A percentile compares a stretch with the other conserved stretches of the same genome.
phyloP scores from a whole-genome alignment of 2,329 filamentous ascomycete genomes.

The Xylariaceae sp. region DNA sequence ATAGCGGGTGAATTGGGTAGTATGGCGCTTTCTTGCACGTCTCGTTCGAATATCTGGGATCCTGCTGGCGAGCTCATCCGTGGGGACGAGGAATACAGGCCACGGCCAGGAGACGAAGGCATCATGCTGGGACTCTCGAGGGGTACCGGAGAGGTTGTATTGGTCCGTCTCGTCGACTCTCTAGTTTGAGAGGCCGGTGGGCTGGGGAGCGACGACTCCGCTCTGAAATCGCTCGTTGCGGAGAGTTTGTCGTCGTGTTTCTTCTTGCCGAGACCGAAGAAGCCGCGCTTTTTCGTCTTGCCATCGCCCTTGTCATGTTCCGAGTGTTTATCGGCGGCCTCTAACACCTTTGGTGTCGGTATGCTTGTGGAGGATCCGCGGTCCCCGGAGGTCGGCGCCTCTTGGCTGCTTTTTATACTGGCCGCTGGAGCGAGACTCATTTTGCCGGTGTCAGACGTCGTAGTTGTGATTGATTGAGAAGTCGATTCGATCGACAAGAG shows the following conservation, averaged over 20 bases:
- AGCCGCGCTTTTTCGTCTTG: conserved; percentile 52
- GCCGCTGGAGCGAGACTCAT: conserved; percentile 34
- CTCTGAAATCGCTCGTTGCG: conserved; percentile 32
- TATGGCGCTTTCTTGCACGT: conserved; percentile 79
- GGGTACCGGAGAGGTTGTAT: conserved; percentile 43
- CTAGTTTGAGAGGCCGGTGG: conserved; percentile 27
- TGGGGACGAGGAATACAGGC: conserved; percentile 67
- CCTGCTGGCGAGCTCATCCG: conserved; percentile 74
- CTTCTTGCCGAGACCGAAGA: conserved; percentile 64
- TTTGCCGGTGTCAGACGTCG: neutral
- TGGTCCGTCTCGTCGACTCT: conserved; percentile 37
- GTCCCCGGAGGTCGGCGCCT: conserved; percentile 10
- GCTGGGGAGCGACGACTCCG: conserved; percentile 33
- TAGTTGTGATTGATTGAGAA: neutral
- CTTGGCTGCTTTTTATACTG: conserved; percentile 26
- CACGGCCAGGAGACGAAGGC: conserved; percentile 64
- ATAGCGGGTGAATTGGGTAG: conserved; percentile 79
- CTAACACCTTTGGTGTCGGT: conserved; percentile 33
- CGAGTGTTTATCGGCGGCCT: conserved; percentile 24
- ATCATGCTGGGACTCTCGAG: conserved; percentile 44
- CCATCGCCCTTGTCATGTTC: conserved; percentile 35
- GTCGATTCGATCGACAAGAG: conserved; percentile 5
- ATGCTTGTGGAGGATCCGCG: conserved; percentile 28
- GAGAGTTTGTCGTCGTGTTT: conserved; percentile 46
- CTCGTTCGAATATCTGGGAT: conserved; percentile 87